Evolutionary conservation across 208 protist genomes (phyloP).

Genomic region (Leishmania aethiopica): DNA sequence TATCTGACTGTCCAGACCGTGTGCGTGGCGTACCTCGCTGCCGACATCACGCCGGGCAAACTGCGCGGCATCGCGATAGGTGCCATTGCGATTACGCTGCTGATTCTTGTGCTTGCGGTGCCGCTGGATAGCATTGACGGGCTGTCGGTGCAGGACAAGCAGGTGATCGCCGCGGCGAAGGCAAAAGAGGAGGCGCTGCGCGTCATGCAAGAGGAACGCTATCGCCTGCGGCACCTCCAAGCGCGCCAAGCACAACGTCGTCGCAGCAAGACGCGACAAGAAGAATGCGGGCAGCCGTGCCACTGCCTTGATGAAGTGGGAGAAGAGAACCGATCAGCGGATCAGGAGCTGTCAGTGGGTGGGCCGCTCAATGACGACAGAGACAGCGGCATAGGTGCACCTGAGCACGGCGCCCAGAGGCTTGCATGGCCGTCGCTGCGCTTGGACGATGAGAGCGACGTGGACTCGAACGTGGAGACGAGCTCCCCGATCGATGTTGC

Average conservation of each 20-base stretch:
- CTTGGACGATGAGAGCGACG: neutral
- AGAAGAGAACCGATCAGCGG: neutral
- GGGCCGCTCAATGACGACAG: too few species aligned
- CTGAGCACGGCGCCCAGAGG: neutral
- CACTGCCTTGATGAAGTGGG: neutral
- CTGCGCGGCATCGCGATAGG: slow-evolving; percentile 46
- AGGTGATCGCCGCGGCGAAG: slow-evolving; percentile 33
- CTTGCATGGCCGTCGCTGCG: neutral
- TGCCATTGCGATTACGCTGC: slow-evolving; percentile 32
- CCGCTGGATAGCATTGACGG: slow-evolving; percentile 40
- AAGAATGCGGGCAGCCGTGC: neutral
- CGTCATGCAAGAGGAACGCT: slow-evolving; percentile 12
- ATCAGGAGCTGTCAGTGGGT: neutral
- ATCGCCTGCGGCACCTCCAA: slow-evolving; percentile 1
- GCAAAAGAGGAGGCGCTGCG: slow-evolving; percentile 19
- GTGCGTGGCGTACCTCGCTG: slow-evolving; percentile 31
- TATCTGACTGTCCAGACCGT: slow-evolving; percentile 60
- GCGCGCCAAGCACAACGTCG: neutral
- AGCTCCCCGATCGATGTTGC: neutral
- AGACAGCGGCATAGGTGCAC: neutral
- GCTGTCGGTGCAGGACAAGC: slow-evolving; percentile 40
- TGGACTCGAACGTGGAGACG: neutral
- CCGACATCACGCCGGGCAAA: slow-evolving; percentile 36
- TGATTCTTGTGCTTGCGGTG: slow-evolving; percentile 32
- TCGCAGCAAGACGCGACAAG: too few species aligned